Conservation (phyloP, 129 eudicot genomes). For the Artemisia argyi region DNA sequence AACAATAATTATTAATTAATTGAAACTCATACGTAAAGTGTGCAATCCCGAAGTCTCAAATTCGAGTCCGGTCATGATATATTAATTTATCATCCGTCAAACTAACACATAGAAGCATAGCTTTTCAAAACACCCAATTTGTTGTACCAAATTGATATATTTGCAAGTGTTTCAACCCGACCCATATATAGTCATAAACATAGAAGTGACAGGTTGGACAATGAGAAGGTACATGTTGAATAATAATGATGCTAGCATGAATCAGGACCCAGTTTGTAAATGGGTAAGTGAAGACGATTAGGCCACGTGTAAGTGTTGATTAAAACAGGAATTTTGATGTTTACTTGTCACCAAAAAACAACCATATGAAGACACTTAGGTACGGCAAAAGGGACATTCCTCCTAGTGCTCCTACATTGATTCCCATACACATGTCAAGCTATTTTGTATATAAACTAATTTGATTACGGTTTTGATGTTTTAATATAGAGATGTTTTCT, state of each 20-base stretch:
- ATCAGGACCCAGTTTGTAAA: constrained; percentile 30
- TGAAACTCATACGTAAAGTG: too few species aligned
- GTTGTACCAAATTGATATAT: not conserved
- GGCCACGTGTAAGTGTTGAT: constrained; percentile 32
- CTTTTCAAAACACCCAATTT: too few species aligned
- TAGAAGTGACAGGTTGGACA: constrained; percentile 21
- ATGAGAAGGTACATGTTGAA: constrained; percentile 12
- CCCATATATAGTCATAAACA: constrained; percentile 1
- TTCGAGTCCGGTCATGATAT: too few species aligned
- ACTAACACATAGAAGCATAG: too few species aligned
- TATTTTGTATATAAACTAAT: not conserved
- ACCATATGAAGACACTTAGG: constrained; percentile 12
- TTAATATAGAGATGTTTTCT: too few species aligned
- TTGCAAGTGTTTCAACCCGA: not conserved
- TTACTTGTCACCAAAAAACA: constrained; percentile 31
- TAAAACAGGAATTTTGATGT: constrained; percentile 28
- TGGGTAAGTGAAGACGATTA: constrained; percentile 20
- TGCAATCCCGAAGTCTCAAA: too few species aligned
- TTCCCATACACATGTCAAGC: not conserved
- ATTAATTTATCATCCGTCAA: too few species aligned
- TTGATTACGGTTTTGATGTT: not conserved
- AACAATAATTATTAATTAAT: too few species aligned
- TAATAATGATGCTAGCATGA: not conserved
- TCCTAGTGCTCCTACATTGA: constrained; percentile 16
- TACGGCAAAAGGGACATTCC: constrained; percentile 35